These are phyloP conservation scores for Fimicolochytrium jonesii DNA, from an alignment of 192 early-diverging fungal species.

Conservation along the genomic window DNA sequence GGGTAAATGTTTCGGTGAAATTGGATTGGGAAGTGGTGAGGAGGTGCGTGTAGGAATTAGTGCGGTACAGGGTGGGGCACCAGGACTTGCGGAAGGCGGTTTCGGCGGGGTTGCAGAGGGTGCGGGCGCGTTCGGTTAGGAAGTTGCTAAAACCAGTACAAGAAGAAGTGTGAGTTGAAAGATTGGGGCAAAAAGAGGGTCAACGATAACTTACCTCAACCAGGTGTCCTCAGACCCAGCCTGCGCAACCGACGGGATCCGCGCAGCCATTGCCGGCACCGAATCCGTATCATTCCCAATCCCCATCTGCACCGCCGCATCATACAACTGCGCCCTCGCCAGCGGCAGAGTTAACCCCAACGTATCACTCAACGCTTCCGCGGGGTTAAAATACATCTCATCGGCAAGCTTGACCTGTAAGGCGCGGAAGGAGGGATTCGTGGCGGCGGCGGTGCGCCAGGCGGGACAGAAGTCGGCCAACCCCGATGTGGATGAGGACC, in stretches of 20 bases:
- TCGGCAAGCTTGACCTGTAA: constrained; percentile 39
- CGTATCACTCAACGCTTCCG: constrained; percentile 29
- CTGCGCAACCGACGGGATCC: no score
- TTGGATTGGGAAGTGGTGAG: constrained; percentile 23
- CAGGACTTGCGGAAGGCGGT: constrained; percentile 34
- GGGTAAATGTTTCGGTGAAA: constrained; percentile 26
- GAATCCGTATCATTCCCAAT: constrained; percentile 34
- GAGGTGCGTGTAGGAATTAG: constrained; percentile 42
- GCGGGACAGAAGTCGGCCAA: constrained; percentile 43
- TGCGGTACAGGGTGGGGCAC: constrained; percentile 38
- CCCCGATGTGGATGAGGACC: constrained; percentile 26
- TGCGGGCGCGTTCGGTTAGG: constrained; percentile 30
- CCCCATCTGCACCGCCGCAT: constrained; percentile 41
- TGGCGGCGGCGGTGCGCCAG: constrained; percentile 33
- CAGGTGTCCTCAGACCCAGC: constrained; percentile 16
- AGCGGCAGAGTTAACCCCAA: constrained; percentile 33
- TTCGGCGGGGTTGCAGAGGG: constrained; percentile 38
- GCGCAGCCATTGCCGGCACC: constrained; percentile 22
- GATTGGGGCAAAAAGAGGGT: constrained; percentile 20
- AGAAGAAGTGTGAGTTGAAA: constrained; percentile 41
- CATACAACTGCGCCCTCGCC: constrained; percentile 44
- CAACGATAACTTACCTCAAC: neutral
- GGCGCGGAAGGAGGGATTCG: constrained; percentile 34
- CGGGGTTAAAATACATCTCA: constrained; percentile 34
- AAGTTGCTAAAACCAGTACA: constrained; percentile 44